A percentile compares a stretch with the other conserved stretches of the same genome.
Evolutionary conservation across 1,284 basidiomycete genomes (phyloP).

Genomic region (Neonothopanus nambi): DNA sequence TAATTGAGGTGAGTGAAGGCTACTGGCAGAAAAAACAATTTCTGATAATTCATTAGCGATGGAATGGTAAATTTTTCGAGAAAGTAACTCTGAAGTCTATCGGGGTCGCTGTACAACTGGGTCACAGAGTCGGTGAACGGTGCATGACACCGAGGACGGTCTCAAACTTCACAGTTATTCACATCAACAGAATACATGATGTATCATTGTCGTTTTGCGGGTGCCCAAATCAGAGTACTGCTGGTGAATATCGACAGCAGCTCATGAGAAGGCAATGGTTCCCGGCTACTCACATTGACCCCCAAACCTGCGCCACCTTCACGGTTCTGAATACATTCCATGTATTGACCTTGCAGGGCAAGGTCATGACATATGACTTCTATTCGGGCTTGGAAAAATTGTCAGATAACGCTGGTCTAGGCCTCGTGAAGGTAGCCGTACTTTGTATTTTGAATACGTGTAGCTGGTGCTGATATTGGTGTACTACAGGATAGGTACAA

Average conservation of each 20-base stretch:
- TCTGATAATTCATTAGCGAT: conserved; percentile 7
- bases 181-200: too few species aligned
- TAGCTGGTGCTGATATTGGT: too few species aligned
- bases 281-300: conserved; percentile 9
- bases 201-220: conserved; percentile 2
- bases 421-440: too few species aligned
- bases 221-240: background rate
- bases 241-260: conserved; percentile 1
- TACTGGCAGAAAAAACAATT: background rate
- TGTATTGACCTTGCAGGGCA: background rate
- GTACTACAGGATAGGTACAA: too few species aligned
- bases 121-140: conserved; percentile 3
- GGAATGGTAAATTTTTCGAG: conserved; percentile 16
- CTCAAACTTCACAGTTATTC: too few species aligned
- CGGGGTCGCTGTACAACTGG: conserved; percentile 18
- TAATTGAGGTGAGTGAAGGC: conserved; percentile 18
- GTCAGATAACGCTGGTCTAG: conserved; percentile 8
- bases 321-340: conserved; percentile 3
- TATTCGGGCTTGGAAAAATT: conserved; percentile 12
- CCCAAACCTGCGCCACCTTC: too few species aligned
- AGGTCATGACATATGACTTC: conserved; percentile 7
- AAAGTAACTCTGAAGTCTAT: background rate
- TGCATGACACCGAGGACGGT: too few species aligned
- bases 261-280: conserved; percentile 4
- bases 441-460: too few species aligned